Conservation (phyloP, 2,329 filamentous ascomycete genomes). For the Apiospora malaysiana region DNA sequence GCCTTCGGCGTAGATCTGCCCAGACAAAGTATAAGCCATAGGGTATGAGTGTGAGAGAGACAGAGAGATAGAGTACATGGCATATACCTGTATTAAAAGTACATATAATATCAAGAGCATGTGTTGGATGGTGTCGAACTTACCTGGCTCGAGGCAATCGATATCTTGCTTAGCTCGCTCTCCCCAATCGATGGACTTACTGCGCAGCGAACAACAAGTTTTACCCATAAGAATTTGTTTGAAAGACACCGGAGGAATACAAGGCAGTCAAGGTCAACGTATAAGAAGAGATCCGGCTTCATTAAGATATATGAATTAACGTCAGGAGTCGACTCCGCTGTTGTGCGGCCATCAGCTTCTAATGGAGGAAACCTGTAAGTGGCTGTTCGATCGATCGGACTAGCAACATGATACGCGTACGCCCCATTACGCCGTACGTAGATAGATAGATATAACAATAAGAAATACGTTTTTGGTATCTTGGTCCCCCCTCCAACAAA, state of each 20-base stretch:
- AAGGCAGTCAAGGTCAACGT: not conserved
- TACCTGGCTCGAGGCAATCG: too few relatives aligned
- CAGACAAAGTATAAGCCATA: too few relatives aligned
- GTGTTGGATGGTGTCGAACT: too few relatives aligned
- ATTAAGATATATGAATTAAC: slow-evolving; percentile 13
- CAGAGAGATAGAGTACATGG: too few relatives aligned
- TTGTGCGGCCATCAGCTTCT: not conserved
- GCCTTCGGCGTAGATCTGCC: too few relatives aligned
- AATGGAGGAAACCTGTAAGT: not conserved
- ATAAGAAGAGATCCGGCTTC: not conserved
- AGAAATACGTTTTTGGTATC: slow-evolving; percentile 14
- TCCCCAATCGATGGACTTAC: too few relatives aligned
- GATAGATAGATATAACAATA: not conserved
- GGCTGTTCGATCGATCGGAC: not conserved
- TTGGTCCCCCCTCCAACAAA: not conserved
- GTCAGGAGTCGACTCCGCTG: slow-evolving; percentile 7
- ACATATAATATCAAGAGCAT: too few relatives aligned
- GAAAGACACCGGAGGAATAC: not conserved
- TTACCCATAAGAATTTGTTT: not conserved
- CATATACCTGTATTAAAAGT: too few relatives aligned
- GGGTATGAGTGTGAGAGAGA: too few relatives aligned
- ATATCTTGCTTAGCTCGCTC: too few relatives aligned
- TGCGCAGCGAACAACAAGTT: too few relatives aligned
- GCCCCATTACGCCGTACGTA: not conserved
- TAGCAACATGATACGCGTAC: not conserved